Percentiles rank a stretch among this genome's conserved stretches.
phyloP scores from a whole-genome alignment of 129 eudicot genomes.

The Gnaphalium uliginosum region DNA sequence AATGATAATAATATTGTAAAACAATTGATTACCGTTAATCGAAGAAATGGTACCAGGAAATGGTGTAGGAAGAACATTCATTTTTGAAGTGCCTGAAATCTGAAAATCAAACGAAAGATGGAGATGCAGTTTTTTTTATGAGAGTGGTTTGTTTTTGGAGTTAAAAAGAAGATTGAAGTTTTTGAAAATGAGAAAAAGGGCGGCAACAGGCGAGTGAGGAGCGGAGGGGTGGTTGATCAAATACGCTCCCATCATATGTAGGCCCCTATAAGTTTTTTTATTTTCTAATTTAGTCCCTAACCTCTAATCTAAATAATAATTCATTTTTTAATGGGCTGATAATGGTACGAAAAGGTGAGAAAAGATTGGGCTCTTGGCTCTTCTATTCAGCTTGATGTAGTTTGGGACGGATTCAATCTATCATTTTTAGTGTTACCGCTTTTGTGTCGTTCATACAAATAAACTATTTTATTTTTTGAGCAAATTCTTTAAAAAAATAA shows the following conservation, averaged over 20 bases:
- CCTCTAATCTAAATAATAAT: neutral
- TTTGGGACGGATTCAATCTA: neutral
- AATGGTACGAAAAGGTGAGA: no score
- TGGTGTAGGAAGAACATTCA: conserved; percentile 56
- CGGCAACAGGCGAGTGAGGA: conserved; percentile 32
- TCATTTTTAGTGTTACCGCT: no score
- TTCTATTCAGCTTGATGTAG: neutral
- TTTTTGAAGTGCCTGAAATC: neutral
- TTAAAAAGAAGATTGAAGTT: conserved; percentile 3
- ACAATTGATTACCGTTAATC: neutral
- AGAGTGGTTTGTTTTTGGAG: neutral
- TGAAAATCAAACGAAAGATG: conserved; percentile 3
- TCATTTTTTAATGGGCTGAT: no score
- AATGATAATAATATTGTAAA: neutral
- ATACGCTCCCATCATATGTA: conserved; percentile 32
- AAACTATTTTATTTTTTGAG: no score
- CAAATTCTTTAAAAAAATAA: no score
- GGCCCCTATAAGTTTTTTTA: neutral
- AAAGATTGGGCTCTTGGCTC: neutral
- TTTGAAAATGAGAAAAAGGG: conserved; percentile 32
- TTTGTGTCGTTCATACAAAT: no score
- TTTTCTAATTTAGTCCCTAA: neutral
- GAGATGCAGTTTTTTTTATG: neutral
- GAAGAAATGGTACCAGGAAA: conserved; percentile 44
- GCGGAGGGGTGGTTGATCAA: conserved; percentile 5